phyloP scores from a whole-genome alignment of 208 protist species.

The Trypanosoma vivax region DNA sequence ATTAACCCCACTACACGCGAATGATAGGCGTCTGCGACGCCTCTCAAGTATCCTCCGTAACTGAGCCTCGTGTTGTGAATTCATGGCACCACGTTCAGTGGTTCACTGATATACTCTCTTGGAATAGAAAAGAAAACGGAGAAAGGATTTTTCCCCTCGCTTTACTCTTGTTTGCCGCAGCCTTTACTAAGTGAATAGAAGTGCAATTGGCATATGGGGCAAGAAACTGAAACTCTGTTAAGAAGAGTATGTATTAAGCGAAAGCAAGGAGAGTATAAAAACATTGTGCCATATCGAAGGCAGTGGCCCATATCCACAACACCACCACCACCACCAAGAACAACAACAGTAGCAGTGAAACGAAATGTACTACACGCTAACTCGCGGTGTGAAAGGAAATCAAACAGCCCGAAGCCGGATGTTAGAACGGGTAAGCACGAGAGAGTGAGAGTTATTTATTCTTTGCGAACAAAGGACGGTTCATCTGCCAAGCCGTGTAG shows the following conservation, averaged over 20 bases:
- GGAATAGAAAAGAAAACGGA: neutral
- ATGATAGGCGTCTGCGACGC: slow-evolving; percentile 48
- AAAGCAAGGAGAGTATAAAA: too few species aligned
- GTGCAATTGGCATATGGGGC: too few species aligned
- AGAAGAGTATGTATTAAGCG: too few species aligned
- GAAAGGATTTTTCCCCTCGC: neutral
- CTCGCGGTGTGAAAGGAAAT: neutral
- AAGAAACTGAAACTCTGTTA: too few species aligned
- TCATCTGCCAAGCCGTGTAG: slow-evolving; percentile 78
- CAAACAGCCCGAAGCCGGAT: neutral
- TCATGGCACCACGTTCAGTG: slow-evolving; percentile 29
- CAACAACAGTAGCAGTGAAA: neutral
- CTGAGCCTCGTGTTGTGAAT: slow-evolving; percentile 56
- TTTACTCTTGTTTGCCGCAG: too few species aligned
- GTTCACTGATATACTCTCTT: neutral
- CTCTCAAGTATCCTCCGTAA: slow-evolving; percentile 70
- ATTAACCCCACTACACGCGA: too few species aligned
- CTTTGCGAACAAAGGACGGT: slow-evolving; percentile 45
- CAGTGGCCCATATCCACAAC: neutral
- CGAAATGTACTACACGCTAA: neutral
- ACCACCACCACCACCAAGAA: too few species aligned
- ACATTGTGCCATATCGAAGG: neutral
- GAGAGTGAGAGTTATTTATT: slow-evolving; percentile 13
- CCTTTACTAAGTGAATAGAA: too few species aligned
- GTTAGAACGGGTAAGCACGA: slow-evolving; percentile 16